Percentiles rank a stretch among this genome's conserved stretches.
phyloP scores from a whole-genome alignment of 257 asterid species.

The Nicotiana benthamiana region DNA sequence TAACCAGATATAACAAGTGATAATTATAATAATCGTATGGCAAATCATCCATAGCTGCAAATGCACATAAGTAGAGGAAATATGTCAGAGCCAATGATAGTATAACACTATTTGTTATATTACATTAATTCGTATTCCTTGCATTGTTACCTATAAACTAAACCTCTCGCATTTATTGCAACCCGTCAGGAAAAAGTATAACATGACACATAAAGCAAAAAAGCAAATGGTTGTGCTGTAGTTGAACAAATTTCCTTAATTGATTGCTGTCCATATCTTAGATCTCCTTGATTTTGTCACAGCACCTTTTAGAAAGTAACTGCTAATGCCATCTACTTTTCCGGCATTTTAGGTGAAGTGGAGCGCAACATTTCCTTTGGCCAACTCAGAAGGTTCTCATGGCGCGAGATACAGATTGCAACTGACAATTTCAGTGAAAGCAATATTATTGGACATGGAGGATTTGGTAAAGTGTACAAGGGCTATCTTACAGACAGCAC shows the following conservation, averaged over 20 bases:
- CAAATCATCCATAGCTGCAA: no score
- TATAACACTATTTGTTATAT: no score
- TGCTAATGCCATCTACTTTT: background rate
- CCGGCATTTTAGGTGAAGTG: constrained; percentile 49
- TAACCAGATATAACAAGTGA: no score
- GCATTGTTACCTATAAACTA: no score
- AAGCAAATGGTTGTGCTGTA: background rate
- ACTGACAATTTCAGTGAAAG: constrained; percentile 60
- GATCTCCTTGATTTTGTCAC: background rate
- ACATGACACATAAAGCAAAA: no score
- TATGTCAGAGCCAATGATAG: no score
- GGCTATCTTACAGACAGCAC: constrained; percentile 58
- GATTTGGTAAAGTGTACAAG: constrained; percentile 76
- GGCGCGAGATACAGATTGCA: constrained; percentile 76
- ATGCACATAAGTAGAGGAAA: no score
- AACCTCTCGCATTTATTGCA: no score
- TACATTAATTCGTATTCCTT: no score
- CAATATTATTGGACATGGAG: constrained; percentile 85
- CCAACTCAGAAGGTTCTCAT: constrained; percentile 65
- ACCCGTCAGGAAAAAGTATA: no score
- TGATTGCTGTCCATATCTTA: no score
- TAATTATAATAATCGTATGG: no score
- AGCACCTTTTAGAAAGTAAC: background rate
- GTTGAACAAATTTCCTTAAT: background rate
- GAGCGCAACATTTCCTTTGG: constrained; percentile 59